Percentiles rank a stretch among this genome's conserved stretches.
phyloP scores from a whole-genome alignment of 2,329 filamentous ascomycete genomes.

The Paecilomyces dactylethromorphus region DNA sequence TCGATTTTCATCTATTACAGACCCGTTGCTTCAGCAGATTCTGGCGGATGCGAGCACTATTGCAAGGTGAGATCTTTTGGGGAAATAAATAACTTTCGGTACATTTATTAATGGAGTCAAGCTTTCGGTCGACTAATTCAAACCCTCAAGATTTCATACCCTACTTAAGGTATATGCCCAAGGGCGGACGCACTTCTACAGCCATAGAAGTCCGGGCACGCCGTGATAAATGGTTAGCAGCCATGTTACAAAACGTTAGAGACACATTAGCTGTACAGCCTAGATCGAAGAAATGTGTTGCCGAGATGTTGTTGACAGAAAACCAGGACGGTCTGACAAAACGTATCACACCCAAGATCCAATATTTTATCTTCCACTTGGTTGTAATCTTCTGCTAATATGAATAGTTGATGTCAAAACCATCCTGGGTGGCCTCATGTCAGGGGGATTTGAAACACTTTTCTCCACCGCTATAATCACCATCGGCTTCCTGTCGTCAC shows the following conservation, averaged over 20 bases:
- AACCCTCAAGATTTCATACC: slow-evolving; percentile 1
- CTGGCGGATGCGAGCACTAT: background rate
- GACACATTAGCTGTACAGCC: background rate
- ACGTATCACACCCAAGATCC: background rate
- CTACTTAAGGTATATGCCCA: background rate
- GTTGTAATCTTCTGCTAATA: background rate
- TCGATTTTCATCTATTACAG: background rate
- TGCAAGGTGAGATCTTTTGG: background rate
- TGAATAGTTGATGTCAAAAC: slow-evolving; percentile 11
- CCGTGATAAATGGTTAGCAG: slow-evolving; percentile 1
- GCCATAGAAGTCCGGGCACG: background rate
- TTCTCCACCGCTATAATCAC: slow-evolving; percentile 14
- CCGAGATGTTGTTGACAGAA: background rate
- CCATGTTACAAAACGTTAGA: background rate
- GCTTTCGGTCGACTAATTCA: slow-evolving; percentile 1
- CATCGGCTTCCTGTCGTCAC: slow-evolving; percentile 10
- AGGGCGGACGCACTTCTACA: background rate
- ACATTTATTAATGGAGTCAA: background rate
- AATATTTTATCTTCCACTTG: background rate
- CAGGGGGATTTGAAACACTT: slow-evolving; percentile 14
- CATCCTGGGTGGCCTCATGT: slow-evolving; percentile 15
- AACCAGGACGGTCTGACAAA: background rate
- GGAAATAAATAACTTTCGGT: background rate
- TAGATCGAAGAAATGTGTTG: background rate
- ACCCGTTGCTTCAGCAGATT: slow-evolving; percentile 1